These are phyloP conservation scores for Tricholoma flavovirens DNA, from an alignment of 768 basidiomycete genomes.

Conservation along the genomic window DNA sequence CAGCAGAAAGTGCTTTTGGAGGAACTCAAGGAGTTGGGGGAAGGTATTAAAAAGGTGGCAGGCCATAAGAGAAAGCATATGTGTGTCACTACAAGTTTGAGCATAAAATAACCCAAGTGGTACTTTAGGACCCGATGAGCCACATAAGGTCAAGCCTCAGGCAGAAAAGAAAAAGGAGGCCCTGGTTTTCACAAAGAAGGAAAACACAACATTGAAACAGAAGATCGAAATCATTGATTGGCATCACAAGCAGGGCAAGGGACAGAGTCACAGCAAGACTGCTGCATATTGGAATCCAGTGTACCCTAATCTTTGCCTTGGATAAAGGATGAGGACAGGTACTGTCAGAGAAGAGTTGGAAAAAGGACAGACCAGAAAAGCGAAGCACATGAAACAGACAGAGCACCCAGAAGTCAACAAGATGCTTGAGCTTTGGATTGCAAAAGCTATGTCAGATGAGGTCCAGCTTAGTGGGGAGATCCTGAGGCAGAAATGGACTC, in stretches of 20 bases:
- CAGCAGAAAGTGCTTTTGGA: slow-evolving; percentile 1
- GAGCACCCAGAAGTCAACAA: slow-evolving; percentile 6
- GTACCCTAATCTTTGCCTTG: slow-evolving; percentile 31
- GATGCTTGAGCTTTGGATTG: slow-evolving; percentile 10
- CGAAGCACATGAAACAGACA: slow-evolving; percentile 6
- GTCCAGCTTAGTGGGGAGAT: slow-evolving; percentile 29
- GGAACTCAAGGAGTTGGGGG: too few species aligned
- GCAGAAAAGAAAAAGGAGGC: not conserved
- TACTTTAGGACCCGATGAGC: not conserved
- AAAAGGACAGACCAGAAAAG: not conserved
- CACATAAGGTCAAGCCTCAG: not conserved
- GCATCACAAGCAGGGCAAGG: slow-evolving; percentile 15
- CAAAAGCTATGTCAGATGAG: slow-evolving; percentile 22
- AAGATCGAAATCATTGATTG: slow-evolving; percentile 19
- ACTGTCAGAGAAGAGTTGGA: slow-evolving; percentile 6
- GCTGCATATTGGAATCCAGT: slow-evolving; percentile 23
- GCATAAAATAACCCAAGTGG: not conserved
- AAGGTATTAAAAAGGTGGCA: too few species aligned
- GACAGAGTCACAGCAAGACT: slow-evolving; percentile 25
- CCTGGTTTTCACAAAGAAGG: slow-evolving; percentile 7
- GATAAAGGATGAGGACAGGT: slow-evolving; percentile 17
- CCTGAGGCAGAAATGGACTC: slow-evolving; percentile 27
- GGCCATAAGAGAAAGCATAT: too few species aligned
- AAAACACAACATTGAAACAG: slow-evolving; percentile 22
- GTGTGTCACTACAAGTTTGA: too few species aligned